Percentiles rank a stretch among this genome's conserved stretches.
phyloP scores from a whole-genome alignment of 257 asterid genomes.

The Paulownia fortunei region DNA sequence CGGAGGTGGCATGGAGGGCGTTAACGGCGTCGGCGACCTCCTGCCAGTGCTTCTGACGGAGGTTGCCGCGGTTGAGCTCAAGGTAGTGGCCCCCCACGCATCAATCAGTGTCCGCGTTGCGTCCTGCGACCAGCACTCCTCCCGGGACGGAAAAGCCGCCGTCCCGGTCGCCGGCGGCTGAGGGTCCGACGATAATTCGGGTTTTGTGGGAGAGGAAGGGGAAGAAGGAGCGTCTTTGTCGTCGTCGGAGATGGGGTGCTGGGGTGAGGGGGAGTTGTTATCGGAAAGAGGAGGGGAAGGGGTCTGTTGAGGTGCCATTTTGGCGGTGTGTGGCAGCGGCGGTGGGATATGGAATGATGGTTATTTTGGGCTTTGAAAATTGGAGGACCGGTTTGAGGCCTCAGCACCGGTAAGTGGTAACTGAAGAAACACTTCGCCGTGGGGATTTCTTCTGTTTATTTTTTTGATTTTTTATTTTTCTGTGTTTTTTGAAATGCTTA shows the following conservation, averaged over 20 bases:
- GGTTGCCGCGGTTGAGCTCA: constrained; percentile 83
- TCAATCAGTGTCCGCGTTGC: constrained; percentile 82
- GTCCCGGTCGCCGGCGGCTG: constrained; percentile 43
- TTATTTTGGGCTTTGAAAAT: constrained; percentile 42
- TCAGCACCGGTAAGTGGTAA: neutral
- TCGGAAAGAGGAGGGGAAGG: constrained; percentile 44
- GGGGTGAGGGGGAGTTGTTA: constrained; percentile 37
- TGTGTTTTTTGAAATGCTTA: no score
- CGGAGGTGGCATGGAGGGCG: constrained; percentile 65
- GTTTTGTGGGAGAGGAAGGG: constrained; percentile 31
- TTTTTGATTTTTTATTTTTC: no score
- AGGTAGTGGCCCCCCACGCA: constrained; percentile 86
- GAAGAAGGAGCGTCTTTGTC: constrained; percentile 29
- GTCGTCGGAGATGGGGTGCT: constrained; percentile 36
- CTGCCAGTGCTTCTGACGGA: constrained; percentile 92
- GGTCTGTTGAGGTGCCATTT: constrained; percentile 43
- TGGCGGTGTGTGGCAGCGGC: constrained; percentile 44
- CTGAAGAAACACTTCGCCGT: no score
- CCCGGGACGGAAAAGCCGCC: constrained; percentile 61
- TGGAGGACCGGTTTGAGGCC: constrained; percentile 40
- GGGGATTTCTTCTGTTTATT: no score
- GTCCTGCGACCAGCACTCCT: constrained; percentile 93
- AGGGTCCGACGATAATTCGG: constrained; percentile 25
- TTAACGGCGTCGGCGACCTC: constrained; percentile 93
- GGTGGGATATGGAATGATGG: no score